A percentile compares a stretch with the other conserved stretches of the same genome.
Evolutionary conservation across 2,329 filamentous ascomycete species (phyloP).

Genomic region (Arthrobotrys sphaeroides): DNA sequence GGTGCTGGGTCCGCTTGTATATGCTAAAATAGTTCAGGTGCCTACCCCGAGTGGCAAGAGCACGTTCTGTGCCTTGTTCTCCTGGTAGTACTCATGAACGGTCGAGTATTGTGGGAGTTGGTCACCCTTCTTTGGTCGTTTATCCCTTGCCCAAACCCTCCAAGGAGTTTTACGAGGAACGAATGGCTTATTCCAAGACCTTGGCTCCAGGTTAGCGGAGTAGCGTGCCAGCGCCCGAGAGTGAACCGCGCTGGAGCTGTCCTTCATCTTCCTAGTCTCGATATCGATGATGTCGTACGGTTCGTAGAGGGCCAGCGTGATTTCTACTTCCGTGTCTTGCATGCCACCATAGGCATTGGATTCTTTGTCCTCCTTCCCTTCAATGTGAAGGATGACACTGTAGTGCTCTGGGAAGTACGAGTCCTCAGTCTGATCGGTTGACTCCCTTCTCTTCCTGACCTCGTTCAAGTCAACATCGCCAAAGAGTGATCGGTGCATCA

Average conservation of each 20-base stretch:
- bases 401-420: conserved; percentile 14
- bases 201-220: conserved; percentile 5
- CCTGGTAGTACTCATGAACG: conserved; percentile 23
- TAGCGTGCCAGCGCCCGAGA: conserved; percentile 10
- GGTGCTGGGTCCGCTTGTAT: not conserved
- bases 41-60: conserved; percentile 2
- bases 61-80: not conserved
- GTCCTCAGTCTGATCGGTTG: not conserved
- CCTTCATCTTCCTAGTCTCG: not conserved
- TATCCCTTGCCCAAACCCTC: conserved; percentile 28
- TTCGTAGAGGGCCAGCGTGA: conserved; percentile 24
- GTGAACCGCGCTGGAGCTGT: conserved; percentile 7
- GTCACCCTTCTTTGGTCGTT: conserved; percentile 20
- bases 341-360: conserved; percentile 7
- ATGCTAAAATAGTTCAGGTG: not conserved
- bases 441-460: not conserved
- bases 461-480: conserved; percentile 31
- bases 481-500: conserved; percentile 32
- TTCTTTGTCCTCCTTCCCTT: conserved; percentile 21
- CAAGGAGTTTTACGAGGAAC: conserved; percentile 20
- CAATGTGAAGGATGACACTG: conserved; percentile 24
- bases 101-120: conserved; percentile 6
- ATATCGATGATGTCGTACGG: conserved; percentile 19
- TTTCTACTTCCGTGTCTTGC: conserved; percentile 31
- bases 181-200: conserved; percentile 22